Evolutionary conservation across 1,284 basidiomycete genomes (phyloP), one percentile per base, ranked within the genome.

Genomic region (Anthracocystis walkeri): DNA sequence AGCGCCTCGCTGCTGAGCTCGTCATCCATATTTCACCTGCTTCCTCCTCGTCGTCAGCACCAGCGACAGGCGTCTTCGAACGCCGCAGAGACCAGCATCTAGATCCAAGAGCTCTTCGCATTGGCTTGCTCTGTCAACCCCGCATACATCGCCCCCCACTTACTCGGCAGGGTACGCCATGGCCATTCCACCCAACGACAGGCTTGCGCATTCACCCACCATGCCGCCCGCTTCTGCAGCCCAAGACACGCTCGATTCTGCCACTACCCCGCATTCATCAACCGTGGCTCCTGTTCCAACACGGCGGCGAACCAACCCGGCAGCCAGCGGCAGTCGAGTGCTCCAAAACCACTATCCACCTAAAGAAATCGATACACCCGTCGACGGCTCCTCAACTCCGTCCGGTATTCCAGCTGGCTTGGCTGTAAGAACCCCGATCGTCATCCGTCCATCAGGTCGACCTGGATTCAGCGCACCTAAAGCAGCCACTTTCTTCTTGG

Each of bases 401-500:
- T 62, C 54, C 55, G 35, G 14, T 16, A n/a, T 48, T 1, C 49
- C 54, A 4, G 33, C 65, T 0, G 65, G 61, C 27, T 38, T 74
- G 10, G 71, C 71, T 18, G 65, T 40, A 7, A 40, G 71, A 14
- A 45, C 59, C 2, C 72, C 72, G 29, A 67, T 75, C 53, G 57
- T 70, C 45, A 75, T 75, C 51, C 72, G 72, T 27, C 72, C 72
- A 3, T 75, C 72, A 7, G 67, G 72, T 51, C 65, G 67, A 20
- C 72, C 75, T 6, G 66, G 69, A n/a, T 68, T 69, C 58, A 74
- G 46, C 20, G 70, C 70, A 7, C 70, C 70, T 4, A 79, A 76
- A 40, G 78, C 75, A 0, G 75, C 80, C 42, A 81, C 82, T 7
- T 65, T 84, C 45, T 82, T 82, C 49, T 67, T 84, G 7, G 82